Percentiles rank a stretch among this genome's conserved stretches.
phyloP scores from a whole-genome alignment of 441 rosid genomes.

The Kokia cookei region DNA sequence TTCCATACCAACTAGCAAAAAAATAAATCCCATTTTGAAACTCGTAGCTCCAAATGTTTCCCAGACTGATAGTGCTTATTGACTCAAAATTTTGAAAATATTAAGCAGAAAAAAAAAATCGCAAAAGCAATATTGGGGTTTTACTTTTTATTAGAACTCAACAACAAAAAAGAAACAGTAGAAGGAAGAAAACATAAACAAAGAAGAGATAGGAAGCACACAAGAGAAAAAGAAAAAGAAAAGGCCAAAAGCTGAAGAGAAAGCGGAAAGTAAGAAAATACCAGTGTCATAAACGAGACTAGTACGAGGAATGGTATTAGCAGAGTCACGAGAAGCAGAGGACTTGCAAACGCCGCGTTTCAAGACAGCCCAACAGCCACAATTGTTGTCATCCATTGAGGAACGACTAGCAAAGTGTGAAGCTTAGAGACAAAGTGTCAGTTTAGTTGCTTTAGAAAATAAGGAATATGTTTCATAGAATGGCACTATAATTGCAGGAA shows the following conservation, averaged over 20 bases:
- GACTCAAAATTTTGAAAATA: not conserved
- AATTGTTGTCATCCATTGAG: slow-evolving; percentile 35
- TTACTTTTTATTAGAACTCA: not conserved
- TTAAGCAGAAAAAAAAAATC: not conserved
- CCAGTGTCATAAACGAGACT: slow-evolving; percentile 78
- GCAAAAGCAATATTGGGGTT: not conserved
- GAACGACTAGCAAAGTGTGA: not conserved
- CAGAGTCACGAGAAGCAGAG: slow-evolving; percentile 49
- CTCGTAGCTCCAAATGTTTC: not conserved
- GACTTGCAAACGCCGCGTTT: slow-evolving; percentile 51
- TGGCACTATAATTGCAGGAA: not conserved
- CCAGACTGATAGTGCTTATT: not conserved
- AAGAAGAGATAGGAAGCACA: not conserved
- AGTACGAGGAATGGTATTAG: slow-evolving; percentile 57
- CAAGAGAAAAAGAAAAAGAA: not conserved
- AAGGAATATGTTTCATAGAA: not conserved
- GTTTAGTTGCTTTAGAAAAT: not conserved
- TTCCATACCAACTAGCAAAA: not conserved
- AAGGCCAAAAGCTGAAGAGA: not conserved
- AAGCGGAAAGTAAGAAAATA: slow-evolving; percentile 4
- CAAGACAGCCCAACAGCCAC: slow-evolving; percentile 64
- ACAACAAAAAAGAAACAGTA: not conserved
- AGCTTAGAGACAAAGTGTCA: not conserved
- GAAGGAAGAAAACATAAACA: not conserved
- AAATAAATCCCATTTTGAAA: not conserved